phyloP scores from a whole-genome alignment of 345 rosid genomes.

The Sisymbrium altissimum region DNA sequence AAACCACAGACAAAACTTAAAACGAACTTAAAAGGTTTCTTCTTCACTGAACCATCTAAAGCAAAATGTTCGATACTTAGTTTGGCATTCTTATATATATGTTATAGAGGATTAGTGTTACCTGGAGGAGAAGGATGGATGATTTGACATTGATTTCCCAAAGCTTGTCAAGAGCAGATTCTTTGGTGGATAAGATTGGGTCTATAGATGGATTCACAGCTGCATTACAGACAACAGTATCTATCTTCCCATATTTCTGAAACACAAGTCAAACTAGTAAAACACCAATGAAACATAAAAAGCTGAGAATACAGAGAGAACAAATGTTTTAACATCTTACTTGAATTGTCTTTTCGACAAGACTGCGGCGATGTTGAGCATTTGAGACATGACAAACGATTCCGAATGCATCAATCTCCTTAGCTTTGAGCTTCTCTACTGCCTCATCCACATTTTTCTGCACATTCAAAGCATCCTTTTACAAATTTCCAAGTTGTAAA shows the following conservation, averaged over 20 bases:
- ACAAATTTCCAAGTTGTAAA: too few species aligned
- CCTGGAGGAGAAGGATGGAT: conserved; percentile 66
- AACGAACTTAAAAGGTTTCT: background rate
- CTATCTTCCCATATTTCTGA: conserved; percentile 78
- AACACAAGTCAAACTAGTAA: background rate
- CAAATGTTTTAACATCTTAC: conserved; percentile 23
- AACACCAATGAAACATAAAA: background rate
- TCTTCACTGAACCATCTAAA: background rate
- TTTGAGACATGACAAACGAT: conserved; percentile 87
- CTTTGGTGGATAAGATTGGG: conserved; percentile 55
- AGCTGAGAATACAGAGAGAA: background rate
- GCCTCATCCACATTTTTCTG: conserved; percentile 87
- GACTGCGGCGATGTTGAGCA: conserved; percentile 68
- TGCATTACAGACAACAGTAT: conserved; percentile 71
- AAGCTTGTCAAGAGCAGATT: conserved; percentile 71
- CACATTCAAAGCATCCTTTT: background rate
- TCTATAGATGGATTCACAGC: conserved; percentile 75
- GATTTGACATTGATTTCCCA: conserved; percentile 91
- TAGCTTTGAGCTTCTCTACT: conserved; percentile 54
- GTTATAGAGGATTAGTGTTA: conserved; percentile 5
- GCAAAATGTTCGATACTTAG: background rate
- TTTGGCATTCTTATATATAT: too few species aligned
- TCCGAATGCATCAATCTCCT: conserved; percentile 68
- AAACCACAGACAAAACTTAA: background rate
- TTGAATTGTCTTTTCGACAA: conserved; percentile 60